A percentile compares a stretch with the other conserved stretches of the same genome.
Conservation (phyloP, 345 rosid species). For the Eutrema japonicum region DNA sequence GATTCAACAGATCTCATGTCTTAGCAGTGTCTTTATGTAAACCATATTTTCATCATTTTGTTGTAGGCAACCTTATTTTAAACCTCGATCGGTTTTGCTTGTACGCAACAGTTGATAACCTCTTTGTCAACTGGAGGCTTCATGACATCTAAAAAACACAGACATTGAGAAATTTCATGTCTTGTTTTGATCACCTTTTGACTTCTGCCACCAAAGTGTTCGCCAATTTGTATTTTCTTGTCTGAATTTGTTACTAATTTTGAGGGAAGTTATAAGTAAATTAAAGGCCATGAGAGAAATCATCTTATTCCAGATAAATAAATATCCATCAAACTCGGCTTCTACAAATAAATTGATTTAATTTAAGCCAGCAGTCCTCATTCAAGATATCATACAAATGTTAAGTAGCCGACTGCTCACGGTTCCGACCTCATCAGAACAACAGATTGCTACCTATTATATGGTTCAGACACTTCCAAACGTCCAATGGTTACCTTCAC, state of each 20-base stretch:
- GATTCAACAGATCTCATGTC: slow-evolving; percentile 28
- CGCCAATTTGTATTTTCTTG: neutral
- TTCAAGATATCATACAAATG: no score
- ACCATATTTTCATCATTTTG: slow-evolving; percentile 17
- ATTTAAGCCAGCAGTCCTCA: no score
- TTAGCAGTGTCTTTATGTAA: slow-evolving; percentile 2
- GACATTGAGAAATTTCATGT: neutral
- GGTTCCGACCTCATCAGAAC: no score
- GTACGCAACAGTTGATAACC: slow-evolving; percentile 9
- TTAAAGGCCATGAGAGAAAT: neutral
- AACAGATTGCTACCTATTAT: no score
- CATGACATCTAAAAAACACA: slow-evolving; percentile 7
- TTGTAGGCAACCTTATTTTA: slow-evolving; percentile 15
- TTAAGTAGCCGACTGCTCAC: no score
- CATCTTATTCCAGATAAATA: no score
- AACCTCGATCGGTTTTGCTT: neutral
- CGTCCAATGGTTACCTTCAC: no score
- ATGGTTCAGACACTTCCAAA: no score
- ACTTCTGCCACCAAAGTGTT: neutral
- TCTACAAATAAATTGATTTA: no score
- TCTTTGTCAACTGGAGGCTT: slow-evolving; percentile 9
- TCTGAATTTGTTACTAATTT: neutral
- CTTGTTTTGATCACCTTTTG: neutral
- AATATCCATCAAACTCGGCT: no score
- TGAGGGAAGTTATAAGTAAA: neutral